Evolutionary conservation across 495 filamentous ascomycete species (phyloP).

Genomic region (Talaromyces thailandensis): DNA sequence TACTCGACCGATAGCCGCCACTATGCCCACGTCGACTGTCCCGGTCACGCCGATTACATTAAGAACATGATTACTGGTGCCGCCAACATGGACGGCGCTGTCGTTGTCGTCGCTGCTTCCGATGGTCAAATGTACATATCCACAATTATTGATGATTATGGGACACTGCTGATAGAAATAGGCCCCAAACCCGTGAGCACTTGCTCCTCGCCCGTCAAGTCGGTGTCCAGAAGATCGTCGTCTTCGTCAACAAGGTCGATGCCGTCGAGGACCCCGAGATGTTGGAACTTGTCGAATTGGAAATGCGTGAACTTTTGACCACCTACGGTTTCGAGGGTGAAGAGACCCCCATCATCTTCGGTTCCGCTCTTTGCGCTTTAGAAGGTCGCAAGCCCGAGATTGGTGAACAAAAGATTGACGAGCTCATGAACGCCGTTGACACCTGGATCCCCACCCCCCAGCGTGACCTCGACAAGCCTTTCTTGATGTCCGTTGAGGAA

Average conservation of each 20-base stretch:
- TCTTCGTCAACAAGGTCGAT: slow-evolving; percentile 99
- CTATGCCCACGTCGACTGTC: slow-evolving; percentile 99
- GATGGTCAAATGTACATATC: slow-evolving; percentile 84
- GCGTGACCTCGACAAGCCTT: slow-evolving; percentile 90
- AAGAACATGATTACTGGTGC: slow-evolving; percentile 99
- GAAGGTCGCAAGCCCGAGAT: slow-evolving; percentile 82
- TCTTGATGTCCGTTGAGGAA: slow-evolving; percentile 97
- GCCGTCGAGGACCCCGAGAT: slow-evolving; percentile 94
- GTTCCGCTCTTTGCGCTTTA: slow-evolving; percentile 93
- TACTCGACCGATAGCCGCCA: slow-evolving; percentile 86
- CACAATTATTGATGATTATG: background rate
- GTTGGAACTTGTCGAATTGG: slow-evolving; percentile 99
- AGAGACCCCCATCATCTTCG: slow-evolving; percentile 91
- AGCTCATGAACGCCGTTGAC: slow-evolving; percentile 83
- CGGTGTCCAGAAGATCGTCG: slow-evolving; percentile 93
- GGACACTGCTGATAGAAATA: slow-evolving; percentile 23
- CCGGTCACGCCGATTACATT: slow-evolving; percentile 99
- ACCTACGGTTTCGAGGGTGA: slow-evolving; percentile 97
- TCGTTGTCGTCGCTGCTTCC: slow-evolving; percentile 96
- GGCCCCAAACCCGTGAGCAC: slow-evolving; percentile 97
- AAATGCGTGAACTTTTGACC: slow-evolving; percentile 93
- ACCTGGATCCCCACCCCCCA: slow-evolving; percentile 91
- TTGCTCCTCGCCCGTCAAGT: slow-evolving; percentile 95
- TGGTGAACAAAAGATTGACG: slow-evolving; percentile 74
- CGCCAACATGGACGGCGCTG: slow-evolving; percentile 94